A percentile compares a stretch with the other conserved stretches of the same genome.
Evolutionary conservation across 2,329 filamentous ascomycete species (phyloP).

Genomic region (Trichophyton simii): DNA sequence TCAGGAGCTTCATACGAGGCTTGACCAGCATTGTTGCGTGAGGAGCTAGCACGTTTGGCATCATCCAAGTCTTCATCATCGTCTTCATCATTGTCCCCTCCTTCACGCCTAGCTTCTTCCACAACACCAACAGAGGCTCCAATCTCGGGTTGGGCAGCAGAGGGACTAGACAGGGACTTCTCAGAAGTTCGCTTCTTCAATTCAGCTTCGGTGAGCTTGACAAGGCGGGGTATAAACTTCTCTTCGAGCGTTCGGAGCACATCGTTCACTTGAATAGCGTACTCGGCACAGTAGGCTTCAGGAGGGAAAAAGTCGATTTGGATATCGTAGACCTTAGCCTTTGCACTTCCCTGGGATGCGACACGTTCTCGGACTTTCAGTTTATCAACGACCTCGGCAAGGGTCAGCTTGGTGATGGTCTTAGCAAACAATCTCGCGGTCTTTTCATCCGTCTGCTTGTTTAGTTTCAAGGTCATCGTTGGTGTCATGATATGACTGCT

Average conservation of each 20-base stretch:
- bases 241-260: slow-evolving; percentile 69
- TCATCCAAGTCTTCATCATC: slow-evolving; percentile 69
- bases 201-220: slow-evolving; percentile 59
- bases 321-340: slow-evolving; percentile 77
- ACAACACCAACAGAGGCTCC: slow-evolving; percentile 49
- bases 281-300: slow-evolving; percentile 70
- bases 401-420: slow-evolving; percentile 71
- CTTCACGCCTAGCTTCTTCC: slow-evolving; percentile 40
- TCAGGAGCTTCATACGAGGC: slow-evolving; percentile 88
- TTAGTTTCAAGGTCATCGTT: slow-evolving; percentile 57
- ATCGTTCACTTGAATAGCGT: slow-evolving; percentile 67
- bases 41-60: slow-evolving; percentile 47
- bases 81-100: slow-evolving; percentile 49
- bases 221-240: slow-evolving; percentile 61
- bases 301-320: slow-evolving; percentile 72
- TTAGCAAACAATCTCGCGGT: slow-evolving; percentile 76
- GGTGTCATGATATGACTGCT: slow-evolving; percentile 81
- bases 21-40: slow-evolving; percentile 62
- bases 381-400: slow-evolving; percentile 73
- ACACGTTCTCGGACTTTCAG: slow-evolving; percentile 69
- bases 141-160: slow-evolving; percentile 64
- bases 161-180: slow-evolving; percentile 43
- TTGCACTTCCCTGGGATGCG: slow-evolving; percentile 50
- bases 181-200: slow-evolving; percentile 62
- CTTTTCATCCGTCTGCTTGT: slow-evolving; percentile 54